Evolutionary conservation across 805 yeast genomes (phyloP).

Genomic region (Yamadazyma sp.): DNA sequence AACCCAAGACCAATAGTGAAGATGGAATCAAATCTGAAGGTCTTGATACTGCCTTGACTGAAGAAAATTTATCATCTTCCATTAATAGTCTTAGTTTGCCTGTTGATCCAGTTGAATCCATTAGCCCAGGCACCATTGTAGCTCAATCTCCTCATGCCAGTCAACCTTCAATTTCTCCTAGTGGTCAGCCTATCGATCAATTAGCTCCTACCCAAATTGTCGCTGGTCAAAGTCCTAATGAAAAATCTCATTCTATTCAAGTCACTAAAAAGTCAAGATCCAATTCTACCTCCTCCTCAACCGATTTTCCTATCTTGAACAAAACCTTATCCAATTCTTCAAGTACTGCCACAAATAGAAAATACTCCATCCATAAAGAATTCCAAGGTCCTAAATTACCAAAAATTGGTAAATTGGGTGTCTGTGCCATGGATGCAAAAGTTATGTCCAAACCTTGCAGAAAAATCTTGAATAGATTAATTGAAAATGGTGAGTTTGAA

Average conservation of each 20-base stretch:
- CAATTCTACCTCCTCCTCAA: conserved; percentile 12
- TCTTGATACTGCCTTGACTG: conserved; percentile 9
- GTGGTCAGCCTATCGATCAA: not conserved
- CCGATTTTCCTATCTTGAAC: conserved; percentile 21
- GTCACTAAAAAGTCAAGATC: conserved; percentile 18
- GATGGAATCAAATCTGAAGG: conserved; percentile 18
- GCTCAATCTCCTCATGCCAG: not conserved
- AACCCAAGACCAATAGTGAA: conserved; percentile 56
- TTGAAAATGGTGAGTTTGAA: conserved; percentile 93
- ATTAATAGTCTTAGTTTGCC: not conserved
- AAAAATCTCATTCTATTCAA: not conserved
- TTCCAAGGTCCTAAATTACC: conserved; percentile 52
- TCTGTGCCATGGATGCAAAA: conserved; percentile 98
- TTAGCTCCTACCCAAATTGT: no score
- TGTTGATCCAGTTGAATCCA: no score
- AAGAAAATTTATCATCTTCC: not conserved
- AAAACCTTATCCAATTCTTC: conserved; percentile 34
- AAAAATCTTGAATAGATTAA: conserved; percentile 79
- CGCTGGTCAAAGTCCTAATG: no score
- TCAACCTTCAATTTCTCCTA: not conserved
- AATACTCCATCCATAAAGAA: conserved; percentile 34
- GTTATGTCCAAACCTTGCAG: conserved; percentile 95
- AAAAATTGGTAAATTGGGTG: conserved; percentile 90
- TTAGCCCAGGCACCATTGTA: not conserved
- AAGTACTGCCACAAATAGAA: conserved; percentile 28